Percentiles rank a stretch among this genome's conserved stretches.
phyloP scores from a whole-genome alignment of 2,329 filamentous ascomycete species.

The Tolypocladium ophioglossoides region DNA sequence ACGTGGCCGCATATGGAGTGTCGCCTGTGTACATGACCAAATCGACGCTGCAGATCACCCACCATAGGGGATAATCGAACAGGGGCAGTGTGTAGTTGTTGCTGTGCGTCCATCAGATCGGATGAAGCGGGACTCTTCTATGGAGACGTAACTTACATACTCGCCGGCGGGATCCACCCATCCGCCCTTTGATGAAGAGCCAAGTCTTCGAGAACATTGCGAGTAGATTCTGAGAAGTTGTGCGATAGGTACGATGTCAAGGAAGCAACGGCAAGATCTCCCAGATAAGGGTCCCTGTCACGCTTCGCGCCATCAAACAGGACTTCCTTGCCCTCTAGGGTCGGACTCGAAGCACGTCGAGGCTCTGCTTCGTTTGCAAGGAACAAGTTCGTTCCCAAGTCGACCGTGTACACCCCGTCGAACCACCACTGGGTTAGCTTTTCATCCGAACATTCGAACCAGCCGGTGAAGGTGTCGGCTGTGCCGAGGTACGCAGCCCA shows the following conservation, averaged over 20 bases:
- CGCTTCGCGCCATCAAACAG: slow-evolving; percentile 40
- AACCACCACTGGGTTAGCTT: slow-evolving; percentile 41
- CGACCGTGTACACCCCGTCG: slow-evolving; percentile 41
- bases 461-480: slow-evolving; percentile 36
- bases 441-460: slow-evolving; percentile 40
- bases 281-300: slow-evolving; percentile 42
- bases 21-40: slow-evolving; percentile 39
- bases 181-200: slow-evolving; percentile 36
- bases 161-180: slow-evolving; percentile 43
- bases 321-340: slow-evolving; percentile 33
- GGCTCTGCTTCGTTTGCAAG: slow-evolving; percentile 37
- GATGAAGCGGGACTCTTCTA: background rate
- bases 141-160: slow-evolving; percentile 33
- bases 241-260: slow-evolving; percentile 38
- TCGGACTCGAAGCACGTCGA: slow-evolving; percentile 29
- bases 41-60: slow-evolving; percentile 38
- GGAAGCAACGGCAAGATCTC: slow-evolving; percentile 37
- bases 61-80: slow-evolving; percentile 43
- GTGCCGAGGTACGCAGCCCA: slow-evolving; percentile 36
- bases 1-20: slow-evolving; percentile 25
- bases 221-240: slow-evolving; percentile 24
- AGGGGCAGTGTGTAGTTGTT: slow-evolving; percentile 34
- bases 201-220: slow-evolving; percentile 39
- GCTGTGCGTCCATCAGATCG: slow-evolving; percentile 9
- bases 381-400: slow-evolving; percentile 36